Percentiles rank a stretch among this genome's conserved stretches.
Evolutionary conservation across 768 basidiomycete genomes (phyloP).

Genomic region (Russula compacta): DNA sequence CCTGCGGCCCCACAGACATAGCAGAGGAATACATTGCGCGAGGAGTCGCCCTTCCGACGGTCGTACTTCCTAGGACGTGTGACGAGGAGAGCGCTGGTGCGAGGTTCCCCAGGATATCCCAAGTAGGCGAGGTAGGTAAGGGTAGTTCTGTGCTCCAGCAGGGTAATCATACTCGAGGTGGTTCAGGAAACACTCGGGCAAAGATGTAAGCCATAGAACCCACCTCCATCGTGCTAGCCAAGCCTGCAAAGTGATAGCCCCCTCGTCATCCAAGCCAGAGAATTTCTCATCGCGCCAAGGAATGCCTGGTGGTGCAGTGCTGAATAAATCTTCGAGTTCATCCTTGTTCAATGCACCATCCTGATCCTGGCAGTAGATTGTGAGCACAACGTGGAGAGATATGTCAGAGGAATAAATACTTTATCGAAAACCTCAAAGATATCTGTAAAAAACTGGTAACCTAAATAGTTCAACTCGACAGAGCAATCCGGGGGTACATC

Average conservation of each 20-base stretch:
- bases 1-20: slow-evolving; percentile 95
- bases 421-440: slow-evolving; percentile 95
- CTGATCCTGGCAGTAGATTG: slow-evolving; percentile 54
- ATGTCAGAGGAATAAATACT: slow-evolving; percentile 30
- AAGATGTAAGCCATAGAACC: slow-evolving; percentile 18
- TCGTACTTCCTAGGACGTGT: slow-evolving; percentile 80
- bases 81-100: slow-evolving; percentile 77
- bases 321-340: slow-evolving; percentile 85
- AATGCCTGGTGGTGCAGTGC: slow-evolving; percentile 82
- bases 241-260: slow-evolving; percentile 90
- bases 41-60: slow-evolving; percentile 78
- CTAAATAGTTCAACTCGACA: slow-evolving; percentile 87
- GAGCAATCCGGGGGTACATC: slow-evolving; percentile 92
- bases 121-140: slow-evolving; percentile 93
- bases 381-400: not conserved
- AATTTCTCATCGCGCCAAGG: slow-evolving; percentile 93
- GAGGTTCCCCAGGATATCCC: slow-evolving; percentile 73
- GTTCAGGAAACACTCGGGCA: not conserved
- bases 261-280: slow-evolving; percentile 81
- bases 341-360: slow-evolving; percentile 82
- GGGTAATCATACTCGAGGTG: slow-evolving; percentile 78
- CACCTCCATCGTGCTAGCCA: slow-evolving; percentile 99
- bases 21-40: slow-evolving; percentile 85
- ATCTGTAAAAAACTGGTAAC: slow-evolving; percentile 96
- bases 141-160: slow-evolving; percentile 87